These are phyloP conservation scores for Neoboletus brunneissimus DNA, from an alignment of 768 basidiomycete genomes.

Conservation along the genomic window DNA sequence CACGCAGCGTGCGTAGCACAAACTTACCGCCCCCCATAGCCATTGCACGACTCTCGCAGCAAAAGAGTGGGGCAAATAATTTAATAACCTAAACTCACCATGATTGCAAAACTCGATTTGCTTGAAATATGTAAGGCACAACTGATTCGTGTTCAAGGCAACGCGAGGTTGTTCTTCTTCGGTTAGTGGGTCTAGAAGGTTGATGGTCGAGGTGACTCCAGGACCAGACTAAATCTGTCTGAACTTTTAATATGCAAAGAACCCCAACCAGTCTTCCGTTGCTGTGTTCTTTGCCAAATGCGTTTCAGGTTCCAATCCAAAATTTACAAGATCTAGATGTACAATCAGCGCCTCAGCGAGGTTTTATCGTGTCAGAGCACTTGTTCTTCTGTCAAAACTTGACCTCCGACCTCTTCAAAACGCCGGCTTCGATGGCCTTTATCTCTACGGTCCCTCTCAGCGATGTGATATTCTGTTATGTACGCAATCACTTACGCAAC, in stretches of 20 bases:
- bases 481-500: constrained; percentile 23
- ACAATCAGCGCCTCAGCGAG: background rate
- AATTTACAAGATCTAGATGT: background rate
- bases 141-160: no score
- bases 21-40: no score
- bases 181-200: background rate
- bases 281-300: background rate
- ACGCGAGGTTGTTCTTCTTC: no score
- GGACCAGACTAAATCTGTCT: background rate
- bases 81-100: no score
- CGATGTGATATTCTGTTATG: background rate
- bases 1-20: no score
- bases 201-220: no score
- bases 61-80: no score
- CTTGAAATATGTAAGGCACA: no score
- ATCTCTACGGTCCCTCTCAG: constrained; percentile 22
- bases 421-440: constrained; percentile 29
- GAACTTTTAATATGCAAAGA: background rate
- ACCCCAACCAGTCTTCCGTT: background rate
- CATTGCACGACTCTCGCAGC: no score
- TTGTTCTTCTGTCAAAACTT: constrained; percentile 12
- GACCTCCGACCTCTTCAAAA: constrained; percentile 22
- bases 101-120: no score
- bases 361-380: background rate
- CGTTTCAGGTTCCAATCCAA: background rate